Evolutionary conservation across 768 basidiomycete species (phyloP).

Genomic region (Panaeolus cyanescens): DNA sequence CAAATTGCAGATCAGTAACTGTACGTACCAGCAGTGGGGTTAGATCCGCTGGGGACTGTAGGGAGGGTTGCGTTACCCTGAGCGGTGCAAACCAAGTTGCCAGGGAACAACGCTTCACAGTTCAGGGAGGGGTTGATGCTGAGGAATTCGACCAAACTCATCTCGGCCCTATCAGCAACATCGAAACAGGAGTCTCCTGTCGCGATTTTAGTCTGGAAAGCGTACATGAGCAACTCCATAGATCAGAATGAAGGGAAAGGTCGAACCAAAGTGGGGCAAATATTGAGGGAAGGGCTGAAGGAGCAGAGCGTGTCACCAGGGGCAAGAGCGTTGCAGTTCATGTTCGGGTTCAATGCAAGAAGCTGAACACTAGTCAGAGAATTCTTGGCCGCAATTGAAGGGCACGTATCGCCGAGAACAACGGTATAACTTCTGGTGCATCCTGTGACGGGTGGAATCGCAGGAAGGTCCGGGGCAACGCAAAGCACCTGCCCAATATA

Average conservation of each 20-base stretch:
- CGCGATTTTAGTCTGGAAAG: not conserved
- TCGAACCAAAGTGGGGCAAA: not conserved
- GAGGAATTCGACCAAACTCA: not conserved
- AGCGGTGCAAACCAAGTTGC: not conserved
- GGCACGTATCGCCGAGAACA: conserved; percentile 5
- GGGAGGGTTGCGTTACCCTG: not conserved
- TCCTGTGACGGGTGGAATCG: not conserved
- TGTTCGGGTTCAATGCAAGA: not conserved
- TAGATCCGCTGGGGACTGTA: not conserved
- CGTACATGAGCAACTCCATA: too few species aligned
- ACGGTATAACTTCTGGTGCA: conserved; percentile 1
- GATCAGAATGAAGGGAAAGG: not conserved
- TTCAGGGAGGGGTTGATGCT: not conserved
- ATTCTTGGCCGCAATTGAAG: not conserved
- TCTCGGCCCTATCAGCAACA: not conserved
- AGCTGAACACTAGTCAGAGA: conserved; percentile 7
- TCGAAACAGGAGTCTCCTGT: not conserved
- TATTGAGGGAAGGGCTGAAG: not conserved
- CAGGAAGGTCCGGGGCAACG: not conserved
- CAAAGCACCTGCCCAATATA: conserved; percentile 55
- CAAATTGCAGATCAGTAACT: not conserved
- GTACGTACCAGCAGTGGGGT: not conserved
- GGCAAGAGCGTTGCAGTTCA: conserved; percentile 4
- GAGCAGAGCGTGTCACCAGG: conserved; percentile 1
- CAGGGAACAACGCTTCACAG: not conserved